Base-by-base conservation (phyloP, 345 rosid genomes). In the Aquilaria yunnanensis region DNA sequence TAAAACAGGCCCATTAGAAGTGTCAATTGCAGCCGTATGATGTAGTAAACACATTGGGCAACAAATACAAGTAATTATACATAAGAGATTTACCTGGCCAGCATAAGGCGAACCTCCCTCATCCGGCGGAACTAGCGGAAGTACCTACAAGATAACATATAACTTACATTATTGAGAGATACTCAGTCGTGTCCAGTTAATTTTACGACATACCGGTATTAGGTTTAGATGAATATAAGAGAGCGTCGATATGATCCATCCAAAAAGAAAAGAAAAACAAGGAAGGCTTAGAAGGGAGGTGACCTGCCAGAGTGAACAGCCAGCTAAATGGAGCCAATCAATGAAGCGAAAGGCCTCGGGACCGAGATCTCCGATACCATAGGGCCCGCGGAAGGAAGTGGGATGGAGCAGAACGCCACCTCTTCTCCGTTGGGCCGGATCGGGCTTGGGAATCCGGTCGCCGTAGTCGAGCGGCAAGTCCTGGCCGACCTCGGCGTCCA, bases 251-350 rank as follows among this genome's bases (percentile, higher is more conserved):
- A 2, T 5, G 43, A 37, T 37, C 43, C 43, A 4, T 9, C 43
- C 8, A n/a, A 9, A 23, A 9, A 14, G 53, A 14, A 46, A 37
- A 11, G 12, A 49, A 61, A 55, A 37, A 37, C 43, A 37, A 32
- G 34, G 12, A 14, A 48, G 54, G 59, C 47, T 47, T 54, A 37
- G 23, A 49, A 57, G 47, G 9, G 16, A 34, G 31, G 11, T 8
- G 56, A 85, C 98, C 87, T 93, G 98, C 98, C 98, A 93, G 64
- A 93, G 74, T 54, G 96, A 90, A 78, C 94, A 88, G 30, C 97
- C 94, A 54, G 97, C 72, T 47, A 70, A 73, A 58, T 79, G 90
- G 16, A 93, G 92, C 98, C 98, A 93, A 63, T 93, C 97, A 54
- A 93, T 70, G 72, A 93, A 93, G 3, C 80, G 78, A 54, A 90